A percentile compares a stretch with the other conserved stretches of the same genome.
These are phyloP conservation scores for Detonula confervacea DNA, from an alignment of 352 stramenopile genomes.

Conservation along the genomic window DNA sequence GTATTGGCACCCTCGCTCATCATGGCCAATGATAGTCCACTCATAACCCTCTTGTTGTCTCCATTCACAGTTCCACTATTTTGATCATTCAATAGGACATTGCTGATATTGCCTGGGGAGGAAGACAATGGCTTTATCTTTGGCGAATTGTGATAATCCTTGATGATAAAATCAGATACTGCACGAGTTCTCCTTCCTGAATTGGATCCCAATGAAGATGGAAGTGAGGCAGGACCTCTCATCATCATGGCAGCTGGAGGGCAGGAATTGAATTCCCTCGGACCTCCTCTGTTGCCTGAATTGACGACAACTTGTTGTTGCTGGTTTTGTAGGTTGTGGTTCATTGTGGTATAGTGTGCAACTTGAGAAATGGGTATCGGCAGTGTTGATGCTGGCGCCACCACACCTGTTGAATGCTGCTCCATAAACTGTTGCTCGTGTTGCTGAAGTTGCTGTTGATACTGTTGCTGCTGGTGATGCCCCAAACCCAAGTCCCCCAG, in stretches of 20 bases:
- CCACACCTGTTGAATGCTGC: neutral
- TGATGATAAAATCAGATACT: constrained; percentile 58
- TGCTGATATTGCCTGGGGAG: neutral
- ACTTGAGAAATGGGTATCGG: constrained; percentile 25
- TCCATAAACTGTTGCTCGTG: neutral
- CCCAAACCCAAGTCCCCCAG: neutral
- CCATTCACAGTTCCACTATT: neutral
- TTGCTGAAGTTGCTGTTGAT: neutral
- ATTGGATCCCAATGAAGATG: neutral
- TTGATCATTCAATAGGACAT: no score
- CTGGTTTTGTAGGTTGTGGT: neutral
- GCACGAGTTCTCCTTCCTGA: constrained; percentile 12
- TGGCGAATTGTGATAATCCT: constrained; percentile 51
- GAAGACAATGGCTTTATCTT: constrained; percentile 12
- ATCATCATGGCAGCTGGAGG: neutral
- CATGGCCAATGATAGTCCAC: constrained; percentile 58
- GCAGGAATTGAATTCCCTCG: constrained; percentile 3
- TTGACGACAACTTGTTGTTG: neutral
- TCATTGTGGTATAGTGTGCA: neutral
- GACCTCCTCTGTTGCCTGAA: no score
- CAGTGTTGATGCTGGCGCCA: neutral
- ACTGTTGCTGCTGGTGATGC: constrained; percentile 10
- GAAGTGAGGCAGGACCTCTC: neutral
- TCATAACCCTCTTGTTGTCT: constrained; percentile 49
- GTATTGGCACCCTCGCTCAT: constrained; percentile 44